Base-by-base conservation (phyloP, 2,329 filamentous ascomycete genomes). In the Stachybotrys echinatus region DNA sequence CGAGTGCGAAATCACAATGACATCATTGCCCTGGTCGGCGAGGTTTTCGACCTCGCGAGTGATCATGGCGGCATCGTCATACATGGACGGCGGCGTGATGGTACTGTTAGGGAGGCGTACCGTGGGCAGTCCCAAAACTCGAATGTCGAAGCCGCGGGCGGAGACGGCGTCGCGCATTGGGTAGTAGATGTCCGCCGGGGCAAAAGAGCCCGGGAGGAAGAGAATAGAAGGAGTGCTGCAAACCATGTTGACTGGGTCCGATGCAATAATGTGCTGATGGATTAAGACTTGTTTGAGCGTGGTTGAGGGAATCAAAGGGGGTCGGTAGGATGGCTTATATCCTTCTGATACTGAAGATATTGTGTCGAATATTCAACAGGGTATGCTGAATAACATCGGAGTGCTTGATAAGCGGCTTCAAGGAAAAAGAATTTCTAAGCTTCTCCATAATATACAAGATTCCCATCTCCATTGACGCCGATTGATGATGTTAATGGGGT, bases 51-150 rank as follows among this genome's bases (percentile, higher is more conserved):
- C 52, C 3, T 65, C 54, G 5, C 61, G 50, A 5, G 58, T 61
- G 12, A 72, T 61, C 12, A 61, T 53, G 0, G 62, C 61, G 18
- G 68, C 61, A 46, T 73, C 67, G 5, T 67, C 66, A 31, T 66
- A 65, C 49, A 66, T 62, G 17, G 60, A 57, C 7, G 59, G 48
- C 17, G 53, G 52, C 14, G 38, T 31, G 27, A 38, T 23, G 20
- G 38, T 27, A 20, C 43, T 39, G 7, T 48, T 34, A 10, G 39
- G 38, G 17, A 31, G 38, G 6, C 39, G 38, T 14, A 48, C 47
- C 12, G 47, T 31, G n/a, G 38, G 38, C n/a, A 48, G 38, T 8
- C 21, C 20, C 14, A 48, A 8, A 18, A 31, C 47, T 8, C 17
- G 38, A 20, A 34, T 8, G n/a, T 48, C 47, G 38, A 48, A n/a